Percentiles rank a stretch among this genome's conserved stretches.
These are phyloP conservation scores for Colletotrichum shisoi DNA, from an alignment of 2,329 filamentous ascomycete genomes.

Conservation along the genomic window DNA sequence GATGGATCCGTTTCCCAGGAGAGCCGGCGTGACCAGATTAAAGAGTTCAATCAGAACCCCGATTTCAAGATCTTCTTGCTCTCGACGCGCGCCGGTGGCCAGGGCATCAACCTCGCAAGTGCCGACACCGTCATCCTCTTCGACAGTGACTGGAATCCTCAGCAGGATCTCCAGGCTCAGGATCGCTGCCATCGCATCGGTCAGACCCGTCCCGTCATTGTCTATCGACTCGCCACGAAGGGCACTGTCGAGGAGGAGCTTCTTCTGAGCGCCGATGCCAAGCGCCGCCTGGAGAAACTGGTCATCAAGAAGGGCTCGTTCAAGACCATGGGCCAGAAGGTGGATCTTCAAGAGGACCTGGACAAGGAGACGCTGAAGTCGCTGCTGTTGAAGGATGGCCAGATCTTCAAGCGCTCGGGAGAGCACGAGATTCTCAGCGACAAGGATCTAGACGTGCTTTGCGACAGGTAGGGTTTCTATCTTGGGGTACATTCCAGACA, in stretches of 20 bases:
- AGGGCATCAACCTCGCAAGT: slow-evolving; percentile 91
- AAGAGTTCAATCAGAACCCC: slow-evolving; percentile 72
- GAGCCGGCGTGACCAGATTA: slow-evolving; percentile 74
- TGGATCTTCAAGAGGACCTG: slow-evolving; percentile 61
- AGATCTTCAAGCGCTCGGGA: slow-evolving; percentile 66
- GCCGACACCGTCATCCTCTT: slow-evolving; percentile 94
- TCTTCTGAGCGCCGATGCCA: slow-evolving; percentile 86
- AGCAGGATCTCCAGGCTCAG: slow-evolving; percentile 95
- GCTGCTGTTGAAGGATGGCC: slow-evolving; percentile 75
- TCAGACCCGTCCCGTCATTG: slow-evolving; percentile 87
- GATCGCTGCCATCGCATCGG: slow-evolving; percentile 95
- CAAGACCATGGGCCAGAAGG: slow-evolving; percentile 71
- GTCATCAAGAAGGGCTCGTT: slow-evolving; percentile 95
- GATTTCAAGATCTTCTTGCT: slow-evolving; percentile 81
- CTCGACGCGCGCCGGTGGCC: slow-evolving; percentile 88
- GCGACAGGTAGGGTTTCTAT: slow-evolving; percentile 66
- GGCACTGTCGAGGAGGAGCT: slow-evolving; percentile 91
- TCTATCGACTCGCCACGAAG: slow-evolving; percentile 92
- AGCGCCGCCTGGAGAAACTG: slow-evolving; percentile 89
- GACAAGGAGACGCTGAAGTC: slow-evolving; percentile 68
- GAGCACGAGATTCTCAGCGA: slow-evolving; percentile 75
- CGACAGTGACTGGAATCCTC: slow-evolving; percentile 91
- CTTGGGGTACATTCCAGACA: background rate
- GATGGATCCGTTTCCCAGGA: slow-evolving; percentile 85
- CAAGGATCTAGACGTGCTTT: slow-evolving; percentile 77